Base-by-base conservation (phyloP, 345 rosid species). In the Populus pruinosa region DNA sequence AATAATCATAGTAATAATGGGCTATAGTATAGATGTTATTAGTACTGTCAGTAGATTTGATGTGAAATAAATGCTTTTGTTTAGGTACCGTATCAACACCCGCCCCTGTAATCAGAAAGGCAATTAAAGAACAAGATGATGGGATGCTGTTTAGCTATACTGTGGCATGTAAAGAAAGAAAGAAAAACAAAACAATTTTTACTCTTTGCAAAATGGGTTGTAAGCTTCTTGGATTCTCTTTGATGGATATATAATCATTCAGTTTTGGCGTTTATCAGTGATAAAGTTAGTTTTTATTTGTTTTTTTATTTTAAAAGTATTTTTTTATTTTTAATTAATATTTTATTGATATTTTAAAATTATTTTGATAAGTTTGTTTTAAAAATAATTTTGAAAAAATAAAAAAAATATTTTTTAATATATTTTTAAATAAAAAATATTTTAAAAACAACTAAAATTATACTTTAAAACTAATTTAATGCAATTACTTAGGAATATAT, bases 1-100 rank as follows among this genome's bases (percentile, higher is more conserved):
- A 47, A 5, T 13, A 13, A 47, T 41, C 14, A 41, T 14, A 13
- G 3, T 13, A 4, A 13, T 47, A 3, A 47, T 13, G 50, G 44
- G 66, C 88, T 84, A 66, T 70, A 85, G 7, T 69, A 70, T 25
- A 85, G 81, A 83, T 83, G 72, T 41, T 70, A 78, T 65, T 29
- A 69, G 14, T 50, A 21, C 12, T 38, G 41, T 5, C 75, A 72
- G 50, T 17, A 35, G 59, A 70, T 66, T 78, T 74, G 79, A 53
- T 53, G 59, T 20, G 23, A 53, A 53, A n/a, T 53, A 53, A 53
- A 53, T 53, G 23, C 2, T 18, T 53, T 53, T 53, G 59, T 20
- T 20, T 6, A 20, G 59, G 59, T 20, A 17, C 56, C 2, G 6
- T 17, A 0, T 23, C 59, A 53, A 1, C n/a, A 59, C 64, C 64